phyloP scores from a whole-genome alignment of 2,329 filamentous ascomycete species.

The Dothistroma septosporum region DNA sequence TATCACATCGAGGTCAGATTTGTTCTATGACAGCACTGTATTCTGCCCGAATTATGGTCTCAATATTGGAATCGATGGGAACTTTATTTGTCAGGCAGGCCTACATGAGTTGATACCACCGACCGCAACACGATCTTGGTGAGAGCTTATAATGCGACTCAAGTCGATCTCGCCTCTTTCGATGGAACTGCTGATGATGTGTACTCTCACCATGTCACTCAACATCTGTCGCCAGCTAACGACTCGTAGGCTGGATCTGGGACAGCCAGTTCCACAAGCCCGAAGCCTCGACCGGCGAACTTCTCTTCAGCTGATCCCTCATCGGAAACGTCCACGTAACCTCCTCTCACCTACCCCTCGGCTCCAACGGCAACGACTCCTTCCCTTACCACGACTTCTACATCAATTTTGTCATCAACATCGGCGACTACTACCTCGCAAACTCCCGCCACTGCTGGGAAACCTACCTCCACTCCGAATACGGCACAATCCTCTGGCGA shows the following conservation, averaged over 20 bases:
- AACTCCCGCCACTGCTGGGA: slow-evolving; percentile 26
- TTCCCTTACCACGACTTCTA: slow-evolving; percentile 29
- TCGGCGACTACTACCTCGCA: slow-evolving; percentile 26
- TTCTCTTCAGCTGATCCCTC: slow-evolving; percentile 43
- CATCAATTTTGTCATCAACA: slow-evolving; percentile 26
- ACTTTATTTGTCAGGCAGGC: slow-evolving; percentile 26
- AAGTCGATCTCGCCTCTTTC: slow-evolving; percentile 32
- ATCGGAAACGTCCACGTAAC: slow-evolving; percentile 33
- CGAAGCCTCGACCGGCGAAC: slow-evolving; percentile 39
- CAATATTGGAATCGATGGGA: slow-evolving; percentile 10
- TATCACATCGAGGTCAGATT: background rate
- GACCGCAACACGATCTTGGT: slow-evolving; percentile 31
- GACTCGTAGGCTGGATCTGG: slow-evolving; percentile 26
- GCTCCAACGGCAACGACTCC: slow-evolving; percentile 1
- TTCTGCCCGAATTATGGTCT: slow-evolving; percentile 14
- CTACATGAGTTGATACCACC: slow-evolving; percentile 36
- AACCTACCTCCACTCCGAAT: slow-evolving; percentile 20
- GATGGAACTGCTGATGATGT: slow-evolving; percentile 32
- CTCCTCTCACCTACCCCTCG: slow-evolving; percentile 12
- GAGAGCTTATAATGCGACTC: slow-evolving; percentile 32
- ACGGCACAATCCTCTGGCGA: slow-evolving; percentile 23
- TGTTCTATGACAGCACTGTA: slow-evolving; percentile 19
- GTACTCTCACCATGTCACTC: background rate
- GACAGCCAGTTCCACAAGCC: slow-evolving; percentile 43
- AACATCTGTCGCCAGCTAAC: background rate